Conservation (phyloP, 1,284 basidiomycete genomes). For the Wolfiporia cocos region DNA sequence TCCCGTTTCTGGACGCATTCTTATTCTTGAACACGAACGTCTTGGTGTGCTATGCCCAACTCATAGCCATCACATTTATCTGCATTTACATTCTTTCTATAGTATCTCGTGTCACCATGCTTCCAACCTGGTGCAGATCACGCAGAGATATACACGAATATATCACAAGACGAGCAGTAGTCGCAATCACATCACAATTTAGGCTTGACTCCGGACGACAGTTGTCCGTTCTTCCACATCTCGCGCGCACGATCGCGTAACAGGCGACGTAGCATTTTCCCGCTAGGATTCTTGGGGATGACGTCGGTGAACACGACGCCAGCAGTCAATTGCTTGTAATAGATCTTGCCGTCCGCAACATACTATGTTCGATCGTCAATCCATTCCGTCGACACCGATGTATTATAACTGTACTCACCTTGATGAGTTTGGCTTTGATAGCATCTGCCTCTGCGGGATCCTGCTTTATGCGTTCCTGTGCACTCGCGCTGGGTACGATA, state of each 20-base stretch:
- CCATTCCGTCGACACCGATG: background rate
- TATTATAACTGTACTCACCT: slow-evolving; percentile 24
- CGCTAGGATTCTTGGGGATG: slow-evolving; percentile 21
- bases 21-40: too few species aligned
- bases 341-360: slow-evolving; percentile 18
- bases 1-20: too few species aligned
- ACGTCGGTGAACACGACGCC: slow-evolving; percentile 19
- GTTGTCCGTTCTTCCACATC: background rate
- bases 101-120: too few species aligned
- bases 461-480: slow-evolving; percentile 20
- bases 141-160: too few species aligned
- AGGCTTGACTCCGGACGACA: slow-evolving; percentile 2
- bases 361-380: slow-evolving; percentile 13
- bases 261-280: slow-evolving; percentile 20
- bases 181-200: too few species aligned
- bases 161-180: too few species aligned
- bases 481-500: slow-evolving; percentile 46
- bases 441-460: slow-evolving; percentile 7
- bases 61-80: too few species aligned
- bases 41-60: too few species aligned
- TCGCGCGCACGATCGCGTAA: slow-evolving; percentile 19
- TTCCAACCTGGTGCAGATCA: too few species aligned
- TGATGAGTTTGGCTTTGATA: slow-evolving; percentile 13
- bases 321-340: slow-evolving; percentile 18
- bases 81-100: too few species aligned